Conservation (phyloP, 306 rosid species). For the Potentilla sterilis region DNA sequence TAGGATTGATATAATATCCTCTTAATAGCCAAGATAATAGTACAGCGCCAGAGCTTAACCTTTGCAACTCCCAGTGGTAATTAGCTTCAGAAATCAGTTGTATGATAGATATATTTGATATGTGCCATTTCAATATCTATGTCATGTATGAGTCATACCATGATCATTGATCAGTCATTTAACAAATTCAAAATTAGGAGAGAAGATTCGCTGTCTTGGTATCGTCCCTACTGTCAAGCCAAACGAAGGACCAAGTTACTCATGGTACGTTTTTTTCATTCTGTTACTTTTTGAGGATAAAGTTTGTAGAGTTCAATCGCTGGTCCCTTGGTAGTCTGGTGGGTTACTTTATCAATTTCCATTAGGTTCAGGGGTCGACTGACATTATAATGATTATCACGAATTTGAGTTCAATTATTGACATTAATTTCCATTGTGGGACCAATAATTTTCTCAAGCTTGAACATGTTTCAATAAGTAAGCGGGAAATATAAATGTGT, state of each 20-base stretch:
- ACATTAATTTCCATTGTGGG: not conserved
- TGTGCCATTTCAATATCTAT: slow-evolving; percentile 9
- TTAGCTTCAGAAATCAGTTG: not conserved
- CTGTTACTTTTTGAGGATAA: not conserved
- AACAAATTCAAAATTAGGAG: slow-evolving; percentile 42
- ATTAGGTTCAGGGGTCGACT: not conserved
- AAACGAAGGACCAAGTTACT: slow-evolving; percentile 85
- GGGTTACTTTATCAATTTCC: not conserved
- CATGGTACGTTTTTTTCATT: slow-evolving; percentile 47
- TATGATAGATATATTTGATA: not conserved
- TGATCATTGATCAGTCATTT: slow-evolving; percentile 16
- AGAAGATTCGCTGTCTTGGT: slow-evolving; percentile 88
- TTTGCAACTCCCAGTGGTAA: not conserved
- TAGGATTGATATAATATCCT: not conserved
- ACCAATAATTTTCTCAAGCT: not conserved
- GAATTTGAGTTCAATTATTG: not conserved
- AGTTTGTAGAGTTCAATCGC: not conserved
- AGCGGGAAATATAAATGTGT: not conserved
- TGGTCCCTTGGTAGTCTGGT: not conserved
- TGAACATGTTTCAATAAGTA: not conserved
- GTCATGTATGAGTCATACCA: slow-evolving; percentile 13
- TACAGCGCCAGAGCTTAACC: not conserved
- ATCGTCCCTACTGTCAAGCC: slow-evolving; percentile 88
- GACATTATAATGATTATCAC: not conserved
- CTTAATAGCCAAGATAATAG: not conserved